A percentile compares a stretch with the other conserved stretches of the same genome.
These are phyloP conservation scores for Pisolithus microcarpus DNA, from an alignment of 768 basidiomycete genomes.

Conservation along the genomic window DNA sequence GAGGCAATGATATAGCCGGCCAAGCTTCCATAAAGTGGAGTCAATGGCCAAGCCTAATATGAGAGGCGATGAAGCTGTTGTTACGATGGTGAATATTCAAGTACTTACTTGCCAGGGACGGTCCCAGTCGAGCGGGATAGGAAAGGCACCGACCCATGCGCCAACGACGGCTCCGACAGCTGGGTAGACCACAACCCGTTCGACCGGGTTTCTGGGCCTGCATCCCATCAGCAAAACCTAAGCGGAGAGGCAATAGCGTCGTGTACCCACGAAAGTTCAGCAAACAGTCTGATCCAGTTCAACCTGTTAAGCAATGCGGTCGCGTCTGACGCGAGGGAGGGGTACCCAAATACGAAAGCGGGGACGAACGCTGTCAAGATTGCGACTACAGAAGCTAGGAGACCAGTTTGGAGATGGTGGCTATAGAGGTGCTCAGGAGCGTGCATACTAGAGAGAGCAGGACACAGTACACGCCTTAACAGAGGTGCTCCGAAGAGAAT, in stretches of 20 bases:
- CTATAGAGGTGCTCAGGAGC: conserved; percentile 26
- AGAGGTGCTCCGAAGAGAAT: conserved; percentile 75
- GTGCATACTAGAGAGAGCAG: background rate
- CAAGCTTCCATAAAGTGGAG: conserved; percentile 66
- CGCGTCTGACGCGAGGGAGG: conserved; percentile 38
- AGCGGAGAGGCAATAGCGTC: background rate
- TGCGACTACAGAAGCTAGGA: conserved; percentile 63
- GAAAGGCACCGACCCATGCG: conserved; percentile 74
- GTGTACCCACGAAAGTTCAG: conserved; percentile 65
- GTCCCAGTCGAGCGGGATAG: conserved; percentile 94
- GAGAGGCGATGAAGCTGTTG: conserved; percentile 3
- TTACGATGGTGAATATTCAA: background rate
- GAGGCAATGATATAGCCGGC: conserved; percentile 60
- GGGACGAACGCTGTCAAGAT: conserved; percentile 60
- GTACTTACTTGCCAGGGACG: conserved; percentile 87
- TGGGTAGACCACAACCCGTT: conserved; percentile 76
- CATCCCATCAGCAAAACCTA: conserved; percentile 1
- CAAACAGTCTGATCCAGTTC: conserved; percentile 75
- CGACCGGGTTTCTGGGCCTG: conserved; percentile 58
- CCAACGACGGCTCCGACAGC: conserved; percentile 65
- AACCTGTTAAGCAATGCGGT: conserved; percentile 40
- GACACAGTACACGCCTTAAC: conserved; percentile 35
- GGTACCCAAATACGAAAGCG: conserved; percentile 60
- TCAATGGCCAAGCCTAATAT: conserved; percentile 78
- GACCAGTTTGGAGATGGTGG: conserved; percentile 51